phyloP scores from a whole-genome alignment of 257 asterid genomes.

The Solanum boliviense region DNA sequence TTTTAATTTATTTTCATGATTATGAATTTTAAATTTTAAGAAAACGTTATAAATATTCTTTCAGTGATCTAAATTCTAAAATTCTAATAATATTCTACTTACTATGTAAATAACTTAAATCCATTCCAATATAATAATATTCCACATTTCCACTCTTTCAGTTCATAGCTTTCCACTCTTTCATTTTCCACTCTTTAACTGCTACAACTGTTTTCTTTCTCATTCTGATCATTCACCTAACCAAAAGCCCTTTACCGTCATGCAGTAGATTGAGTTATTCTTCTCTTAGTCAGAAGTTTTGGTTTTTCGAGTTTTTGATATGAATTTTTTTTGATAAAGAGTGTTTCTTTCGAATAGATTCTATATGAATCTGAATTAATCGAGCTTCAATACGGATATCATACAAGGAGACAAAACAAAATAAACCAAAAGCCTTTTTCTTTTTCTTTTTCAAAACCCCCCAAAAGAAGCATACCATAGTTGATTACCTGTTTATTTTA shows the following conservation, averaged over 20 bases:
- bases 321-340: too few relatives aligned
- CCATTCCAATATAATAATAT: neutral
- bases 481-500: neutral
- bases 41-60: neutral
- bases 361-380: neutral
- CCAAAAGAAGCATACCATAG: neutral
- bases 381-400: fast-evolving
- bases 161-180: neutral
- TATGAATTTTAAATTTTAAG: neutral
- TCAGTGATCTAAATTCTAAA: neutral
- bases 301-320: too few relatives aligned
- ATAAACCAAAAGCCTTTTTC: neutral
- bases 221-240: neutral
- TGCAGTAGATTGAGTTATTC: neutral
- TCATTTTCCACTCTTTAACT: neutral
- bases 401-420: neutral
- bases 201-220: neutral
- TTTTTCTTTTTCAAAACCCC: neutral
- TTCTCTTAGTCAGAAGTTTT: too few relatives aligned
- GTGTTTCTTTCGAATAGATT: too few relatives aligned
- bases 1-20: neutral
- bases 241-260: neutral
- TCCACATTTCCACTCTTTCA: neutral
- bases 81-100: neutral
- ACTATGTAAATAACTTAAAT: neutral